Conservation (phyloP, 345 rosid genomes). For the Hypericum androsaemum region DNA sequence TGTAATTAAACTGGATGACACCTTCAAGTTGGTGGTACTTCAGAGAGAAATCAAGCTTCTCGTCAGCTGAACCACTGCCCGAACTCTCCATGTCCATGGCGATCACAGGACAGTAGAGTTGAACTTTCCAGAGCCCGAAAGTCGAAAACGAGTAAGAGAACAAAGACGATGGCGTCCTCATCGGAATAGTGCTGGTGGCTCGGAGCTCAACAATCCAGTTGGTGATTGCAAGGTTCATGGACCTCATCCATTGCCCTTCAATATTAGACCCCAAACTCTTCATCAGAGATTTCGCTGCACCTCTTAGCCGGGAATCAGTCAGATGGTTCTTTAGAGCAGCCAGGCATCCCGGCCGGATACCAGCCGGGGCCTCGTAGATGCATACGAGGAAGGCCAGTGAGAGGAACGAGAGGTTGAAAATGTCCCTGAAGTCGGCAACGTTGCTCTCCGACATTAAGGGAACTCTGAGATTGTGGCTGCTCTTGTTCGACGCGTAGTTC, state of each 20-base stretch:
- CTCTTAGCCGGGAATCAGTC: constrained; percentile 28
- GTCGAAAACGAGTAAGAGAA: constrained; percentile 62
- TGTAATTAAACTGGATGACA: constrained; percentile 64
- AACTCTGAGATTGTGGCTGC: constrained; percentile 25
- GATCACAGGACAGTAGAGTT: constrained; percentile 67
- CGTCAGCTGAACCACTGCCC: constrained; percentile 38
- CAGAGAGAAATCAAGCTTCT: constrained; percentile 60
- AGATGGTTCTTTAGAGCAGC: constrained; percentile 43
- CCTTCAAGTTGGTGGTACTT: constrained; percentile 85
- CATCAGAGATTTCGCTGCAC: constrained; percentile 57
- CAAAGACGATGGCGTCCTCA: constrained; percentile 56
- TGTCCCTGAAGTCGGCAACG: constrained; percentile 30
- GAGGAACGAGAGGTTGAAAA: constrained; percentile 57
- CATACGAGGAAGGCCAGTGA: constrained; percentile 54
- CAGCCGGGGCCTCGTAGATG: constrained; percentile 69
- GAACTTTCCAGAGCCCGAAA: constrained; percentile 73
- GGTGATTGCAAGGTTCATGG: constrained; percentile 71
- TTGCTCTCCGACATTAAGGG: constrained; percentile 25
- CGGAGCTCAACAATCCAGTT: constrained; percentile 61
- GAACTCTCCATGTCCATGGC: constrained; percentile 62
- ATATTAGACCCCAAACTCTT: constrained; percentile 57
- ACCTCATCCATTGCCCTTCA: constrained; percentile 85
- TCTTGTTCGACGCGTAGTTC: constrained; percentile 34
- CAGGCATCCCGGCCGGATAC: constrained; percentile 48
- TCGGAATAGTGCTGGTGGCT: constrained; percentile 11